phyloP scores from a whole-genome alignment of 2,329 filamentous ascomycete species.

The Diaporthe ilicicola region DNA sequence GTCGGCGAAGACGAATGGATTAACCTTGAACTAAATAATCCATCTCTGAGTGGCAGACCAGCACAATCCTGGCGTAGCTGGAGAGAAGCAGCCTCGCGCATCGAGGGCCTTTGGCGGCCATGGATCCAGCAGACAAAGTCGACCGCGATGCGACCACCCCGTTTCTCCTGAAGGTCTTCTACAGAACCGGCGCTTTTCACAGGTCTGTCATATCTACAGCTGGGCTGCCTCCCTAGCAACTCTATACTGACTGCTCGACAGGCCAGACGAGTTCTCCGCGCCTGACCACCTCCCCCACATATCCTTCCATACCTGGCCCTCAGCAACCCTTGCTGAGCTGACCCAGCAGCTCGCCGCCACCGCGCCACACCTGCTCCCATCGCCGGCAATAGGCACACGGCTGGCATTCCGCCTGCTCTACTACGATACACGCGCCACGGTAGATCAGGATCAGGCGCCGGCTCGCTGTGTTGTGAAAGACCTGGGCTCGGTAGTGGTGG shows the following conservation, averaged over 20 bases:
- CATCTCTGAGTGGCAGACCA: not conserved
- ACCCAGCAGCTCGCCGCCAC: slow-evolving; percentile 77
- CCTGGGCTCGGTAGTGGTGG: slow-evolving; percentile 82
- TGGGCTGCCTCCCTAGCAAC: not conserved
- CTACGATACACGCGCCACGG: slow-evolving; percentile 67
- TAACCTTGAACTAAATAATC: not conserved
- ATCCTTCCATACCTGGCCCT: slow-evolving; percentile 86
- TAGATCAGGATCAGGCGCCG: slow-evolving; percentile 39
- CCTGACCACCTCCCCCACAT: slow-evolving; percentile 68
- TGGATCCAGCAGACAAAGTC: slow-evolving; percentile 47
- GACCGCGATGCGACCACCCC: slow-evolving; percentile 78
- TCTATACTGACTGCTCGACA: slow-evolving; percentile 44
- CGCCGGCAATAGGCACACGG: slow-evolving; percentile 80
- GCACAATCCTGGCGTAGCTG: not conserved
- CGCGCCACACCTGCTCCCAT: slow-evolving; percentile 71
- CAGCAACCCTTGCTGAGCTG: slow-evolving; percentile 83
- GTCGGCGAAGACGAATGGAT: not conserved
- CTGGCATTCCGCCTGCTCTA: slow-evolving; percentile 89
- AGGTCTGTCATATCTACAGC: slow-evolving; percentile 52
- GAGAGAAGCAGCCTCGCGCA: not conserved
- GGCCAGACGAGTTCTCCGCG: slow-evolving; percentile 75
- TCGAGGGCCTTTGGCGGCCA: not conserved
- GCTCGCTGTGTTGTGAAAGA: slow-evolving; percentile 79
- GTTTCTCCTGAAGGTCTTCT: slow-evolving; percentile 88
- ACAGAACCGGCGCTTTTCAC: slow-evolving; percentile 77